A percentile compares a stretch with the other conserved stretches of the same genome.
Evolutionary conservation across 345 rosid genomes (phyloP).

Genomic region (Pugionium cornutum): DNA sequence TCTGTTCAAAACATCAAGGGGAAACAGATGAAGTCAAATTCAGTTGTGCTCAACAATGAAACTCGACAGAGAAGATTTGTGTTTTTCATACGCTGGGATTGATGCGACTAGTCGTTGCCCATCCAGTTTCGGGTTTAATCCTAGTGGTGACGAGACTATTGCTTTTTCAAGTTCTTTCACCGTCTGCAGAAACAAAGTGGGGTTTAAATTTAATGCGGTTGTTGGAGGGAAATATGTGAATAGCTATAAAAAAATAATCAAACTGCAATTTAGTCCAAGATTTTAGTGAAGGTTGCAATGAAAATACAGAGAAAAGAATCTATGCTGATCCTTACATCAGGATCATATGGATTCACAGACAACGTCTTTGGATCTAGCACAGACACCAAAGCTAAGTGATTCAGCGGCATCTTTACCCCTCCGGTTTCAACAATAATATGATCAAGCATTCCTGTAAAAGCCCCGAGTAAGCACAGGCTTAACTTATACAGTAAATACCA

Average conservation of each 20-base stretch:
- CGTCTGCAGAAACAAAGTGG: constrained; percentile 51
- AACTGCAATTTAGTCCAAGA: too few species aligned
- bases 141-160: constrained; percentile 83
- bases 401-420: constrained; percentile 76
- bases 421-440: constrained; percentile 82
- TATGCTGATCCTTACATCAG: constrained; percentile 58
- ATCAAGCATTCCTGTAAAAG: constrained; percentile 81
- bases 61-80: constrained; percentile 15
- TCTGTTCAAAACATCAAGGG: constrained; percentile 46
- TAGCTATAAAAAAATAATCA: too few species aligned
- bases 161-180: constrained; percentile 79
- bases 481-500: not conserved
- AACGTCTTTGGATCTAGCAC: constrained; percentile 84
- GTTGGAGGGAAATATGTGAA: too few species aligned
- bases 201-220: too few species aligned
- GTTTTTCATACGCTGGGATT: constrained; percentile 66
- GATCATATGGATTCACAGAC: constrained; percentile 91
- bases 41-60: not conserved
- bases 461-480: not conserved
- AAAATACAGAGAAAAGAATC: not conserved
- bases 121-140: constrained; percentile 80
- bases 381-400: constrained; percentile 82
- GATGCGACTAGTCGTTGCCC: constrained; percentile 80
- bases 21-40: constrained; percentile 28
- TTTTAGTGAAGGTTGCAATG: not conserved